Evolutionary conservation across 2,329 filamentous ascomycete genomes (phyloP).

Genomic region (Exophiala sp.): DNA sequence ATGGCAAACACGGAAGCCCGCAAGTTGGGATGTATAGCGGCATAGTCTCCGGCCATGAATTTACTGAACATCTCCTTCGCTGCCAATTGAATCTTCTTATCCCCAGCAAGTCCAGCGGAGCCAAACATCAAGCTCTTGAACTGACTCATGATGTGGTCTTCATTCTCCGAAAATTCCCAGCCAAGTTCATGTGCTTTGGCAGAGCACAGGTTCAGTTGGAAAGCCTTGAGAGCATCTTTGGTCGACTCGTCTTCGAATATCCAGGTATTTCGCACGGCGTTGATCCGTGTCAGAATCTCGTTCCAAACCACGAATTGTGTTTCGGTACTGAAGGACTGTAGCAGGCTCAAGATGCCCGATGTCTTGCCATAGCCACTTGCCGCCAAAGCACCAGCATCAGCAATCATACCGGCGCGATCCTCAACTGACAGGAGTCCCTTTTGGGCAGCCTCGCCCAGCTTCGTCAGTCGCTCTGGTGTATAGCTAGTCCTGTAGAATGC

Average conservation of each 20-base stretch:
- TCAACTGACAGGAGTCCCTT: conserved; percentile 76
- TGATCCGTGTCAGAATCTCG: conserved; percentile 77
- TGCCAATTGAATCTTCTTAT: conserved; percentile 71
- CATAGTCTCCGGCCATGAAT: conserved; percentile 73
- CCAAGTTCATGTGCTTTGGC: conserved; percentile 80
- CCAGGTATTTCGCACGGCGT: conserved; percentile 79
- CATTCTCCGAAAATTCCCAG: conserved; percentile 79
- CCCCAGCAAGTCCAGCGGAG: conserved; percentile 73
- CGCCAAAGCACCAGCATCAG: conserved; percentile 84
- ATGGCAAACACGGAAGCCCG: conserved; percentile 83
- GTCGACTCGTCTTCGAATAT: conserved; percentile 72
- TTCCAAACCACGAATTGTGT: conserved; percentile 92
- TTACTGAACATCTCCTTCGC: conserved; percentile 88
- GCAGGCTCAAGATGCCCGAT: conserved; percentile 77
- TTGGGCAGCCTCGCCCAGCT: conserved; percentile 84
- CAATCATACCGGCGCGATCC: conserved; percentile 91
- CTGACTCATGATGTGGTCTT: conserved; percentile 87
- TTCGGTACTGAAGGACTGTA: conserved; percentile 79
- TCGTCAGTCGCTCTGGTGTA: conserved; percentile 73
- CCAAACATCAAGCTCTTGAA: conserved; percentile 92
- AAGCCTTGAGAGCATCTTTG: conserved; percentile 73
- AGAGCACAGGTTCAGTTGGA: conserved; percentile 74
- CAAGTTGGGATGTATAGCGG: conserved; percentile 87
- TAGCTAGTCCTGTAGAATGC: conserved; percentile 91
- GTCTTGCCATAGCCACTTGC: conserved; percentile 91